Evolutionary conservation across 1,139 yeast genomes (phyloP).

Genomic region (Kurtzmaniella quercitrusa): DNA sequence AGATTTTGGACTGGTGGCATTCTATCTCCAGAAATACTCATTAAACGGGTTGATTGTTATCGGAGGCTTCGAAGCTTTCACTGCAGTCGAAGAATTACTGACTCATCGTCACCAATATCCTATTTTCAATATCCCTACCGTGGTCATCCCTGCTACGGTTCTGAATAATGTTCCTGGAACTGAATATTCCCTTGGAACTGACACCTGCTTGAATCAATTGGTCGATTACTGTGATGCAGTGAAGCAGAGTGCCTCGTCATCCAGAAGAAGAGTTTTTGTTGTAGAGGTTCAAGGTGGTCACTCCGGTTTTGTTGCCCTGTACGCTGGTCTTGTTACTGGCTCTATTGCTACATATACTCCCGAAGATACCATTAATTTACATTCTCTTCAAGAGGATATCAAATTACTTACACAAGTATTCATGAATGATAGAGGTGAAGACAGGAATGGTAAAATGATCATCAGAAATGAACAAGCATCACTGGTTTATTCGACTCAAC

Average conservation of each 20-base stretch:
- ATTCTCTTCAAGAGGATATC: constrained; percentile 73
- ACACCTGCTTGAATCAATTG: constrained; percentile 88
- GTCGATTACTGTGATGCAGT: constrained; percentile 92
- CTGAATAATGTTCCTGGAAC: constrained; percentile 99
- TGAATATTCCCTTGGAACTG: constrained; percentile 89
- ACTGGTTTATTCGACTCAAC: constrained; percentile 59
- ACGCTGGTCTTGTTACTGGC: constrained; percentile 86
- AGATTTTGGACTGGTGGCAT: constrained; percentile 86
- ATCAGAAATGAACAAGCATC: constrained; percentile 70
- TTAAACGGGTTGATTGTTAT: constrained; percentile 84
- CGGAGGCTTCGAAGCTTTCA: constrained; percentile 95
- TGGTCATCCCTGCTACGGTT: constrained; percentile 89
- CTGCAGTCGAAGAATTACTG: constrained; percentile 75
- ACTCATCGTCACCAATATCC: constrained; percentile 73
- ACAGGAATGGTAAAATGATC: constrained; percentile 72
- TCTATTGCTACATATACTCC: constrained; percentile 93
- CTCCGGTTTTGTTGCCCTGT: constrained; percentile 88
- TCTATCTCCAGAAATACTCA: constrained; percentile 77
- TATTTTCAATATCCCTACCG: constrained; percentile 89
- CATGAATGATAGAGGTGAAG: constrained; percentile 71
- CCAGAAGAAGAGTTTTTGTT: constrained; percentile 91
- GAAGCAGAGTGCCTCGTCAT: constrained; percentile 91
- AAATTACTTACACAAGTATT: constrained; percentile 66
- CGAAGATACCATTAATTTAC: constrained; percentile 73
- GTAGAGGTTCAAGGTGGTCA: constrained; percentile 98